A percentile compares a stretch with the other conserved stretches of the same genome.
Conservation (phyloP, 179 eudicot genomes). For the Heliamphora pulchella region DNA sequence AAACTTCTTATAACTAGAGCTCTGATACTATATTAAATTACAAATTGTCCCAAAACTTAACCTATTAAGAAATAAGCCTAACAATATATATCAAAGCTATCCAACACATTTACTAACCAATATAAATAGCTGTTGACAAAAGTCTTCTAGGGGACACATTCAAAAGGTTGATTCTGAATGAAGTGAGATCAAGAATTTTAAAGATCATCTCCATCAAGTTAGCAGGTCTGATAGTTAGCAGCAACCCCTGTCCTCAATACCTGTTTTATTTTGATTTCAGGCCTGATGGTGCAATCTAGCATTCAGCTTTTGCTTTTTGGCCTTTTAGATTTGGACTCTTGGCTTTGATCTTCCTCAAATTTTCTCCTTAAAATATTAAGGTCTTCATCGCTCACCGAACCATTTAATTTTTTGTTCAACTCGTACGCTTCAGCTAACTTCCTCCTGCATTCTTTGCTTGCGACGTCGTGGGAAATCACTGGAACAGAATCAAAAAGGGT, state of each 20-base stretch:
- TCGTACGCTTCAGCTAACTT: constrained; percentile 71
- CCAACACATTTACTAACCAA: not conserved
- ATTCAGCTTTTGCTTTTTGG: constrained; percentile 36
- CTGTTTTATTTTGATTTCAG: not conserved
- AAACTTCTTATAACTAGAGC: too few relatives aligned
- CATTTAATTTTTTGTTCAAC: constrained; percentile 57
- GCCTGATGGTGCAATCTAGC: not conserved
- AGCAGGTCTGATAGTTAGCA: not conserved
- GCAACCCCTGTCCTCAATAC: not conserved
- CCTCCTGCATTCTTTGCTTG: constrained; percentile 78
- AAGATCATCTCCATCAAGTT: not conserved
- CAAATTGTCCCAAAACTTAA: too few relatives aligned
- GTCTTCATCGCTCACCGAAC: constrained; percentile 56
- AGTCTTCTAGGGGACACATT: not conserved
- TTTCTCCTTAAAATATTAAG: constrained; percentile 44
- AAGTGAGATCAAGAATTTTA: not conserved
- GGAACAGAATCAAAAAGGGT: constrained; percentile 12
- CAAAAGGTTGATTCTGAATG: not conserved
- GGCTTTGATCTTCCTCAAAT: constrained; percentile 39
- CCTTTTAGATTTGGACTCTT: constrained; percentile 35
- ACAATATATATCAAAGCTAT: not conserved
- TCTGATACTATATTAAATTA: too few relatives aligned
- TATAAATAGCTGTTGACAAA: not conserved
- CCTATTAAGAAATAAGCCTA: too few relatives aligned
- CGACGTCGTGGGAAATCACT: constrained; percentile 71